A percentile compares a stretch with the other conserved stretches of the same genome.
These are phyloP conservation scores for Paratrypanosoma confusum DNA, from an alignment of 208 protist species.

Conservation along the genomic window DNA sequence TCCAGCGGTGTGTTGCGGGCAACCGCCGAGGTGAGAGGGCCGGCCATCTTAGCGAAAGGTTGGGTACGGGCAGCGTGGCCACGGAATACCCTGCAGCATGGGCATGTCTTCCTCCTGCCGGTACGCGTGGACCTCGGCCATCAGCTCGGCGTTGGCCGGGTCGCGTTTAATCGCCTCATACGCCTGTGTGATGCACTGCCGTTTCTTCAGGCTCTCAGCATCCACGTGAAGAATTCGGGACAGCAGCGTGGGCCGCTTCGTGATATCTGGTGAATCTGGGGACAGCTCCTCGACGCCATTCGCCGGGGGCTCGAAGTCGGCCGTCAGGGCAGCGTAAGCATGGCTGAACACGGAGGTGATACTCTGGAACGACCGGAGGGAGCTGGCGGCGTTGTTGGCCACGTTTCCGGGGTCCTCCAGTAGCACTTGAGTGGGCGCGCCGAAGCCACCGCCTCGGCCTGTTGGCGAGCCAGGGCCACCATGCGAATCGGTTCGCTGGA, in stretches of 20 bases:
- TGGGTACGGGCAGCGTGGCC: too few relatives aligned
- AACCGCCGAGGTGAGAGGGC: too few relatives aligned
- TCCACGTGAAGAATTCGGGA: slow-evolving; percentile 77
- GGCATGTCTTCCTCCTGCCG: slow-evolving; percentile 25
- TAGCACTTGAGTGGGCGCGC: slow-evolving; percentile 31
- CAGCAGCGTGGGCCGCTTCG: slow-evolving; percentile 59
- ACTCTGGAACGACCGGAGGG: slow-evolving; percentile 54
- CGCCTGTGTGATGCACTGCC: slow-evolving; percentile 28
- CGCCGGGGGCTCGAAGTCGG: slow-evolving; percentile 10
- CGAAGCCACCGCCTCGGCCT: neutral
- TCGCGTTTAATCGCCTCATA: slow-evolving; percentile 24
- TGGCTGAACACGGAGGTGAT: slow-evolving; percentile 59
- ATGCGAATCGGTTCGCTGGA: slow-evolving; percentile 12
- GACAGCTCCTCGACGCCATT: slow-evolving; percentile 11
- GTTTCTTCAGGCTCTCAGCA: slow-evolving; percentile 31
- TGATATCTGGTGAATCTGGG: slow-evolving; percentile 36
- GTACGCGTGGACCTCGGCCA: slow-evolving; percentile 20
- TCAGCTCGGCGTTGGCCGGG: slow-evolving; percentile 11
- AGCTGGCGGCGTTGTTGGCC: slow-evolving; percentile 78
- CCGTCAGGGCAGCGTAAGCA: slow-evolving; percentile 60
- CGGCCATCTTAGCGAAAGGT: too few relatives aligned
- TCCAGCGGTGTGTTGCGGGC: too few relatives aligned
- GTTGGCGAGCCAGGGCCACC: slow-evolving; percentile 1
- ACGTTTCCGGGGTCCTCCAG: slow-evolving; percentile 59
- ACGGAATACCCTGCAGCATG: slow-evolving; percentile 17